Percentiles rank a stretch among this genome's conserved stretches.
Evolutionary conservation across 176 grass and related monocot species (phyloP).

Genomic region (Cenchrus purpureus): DNA sequence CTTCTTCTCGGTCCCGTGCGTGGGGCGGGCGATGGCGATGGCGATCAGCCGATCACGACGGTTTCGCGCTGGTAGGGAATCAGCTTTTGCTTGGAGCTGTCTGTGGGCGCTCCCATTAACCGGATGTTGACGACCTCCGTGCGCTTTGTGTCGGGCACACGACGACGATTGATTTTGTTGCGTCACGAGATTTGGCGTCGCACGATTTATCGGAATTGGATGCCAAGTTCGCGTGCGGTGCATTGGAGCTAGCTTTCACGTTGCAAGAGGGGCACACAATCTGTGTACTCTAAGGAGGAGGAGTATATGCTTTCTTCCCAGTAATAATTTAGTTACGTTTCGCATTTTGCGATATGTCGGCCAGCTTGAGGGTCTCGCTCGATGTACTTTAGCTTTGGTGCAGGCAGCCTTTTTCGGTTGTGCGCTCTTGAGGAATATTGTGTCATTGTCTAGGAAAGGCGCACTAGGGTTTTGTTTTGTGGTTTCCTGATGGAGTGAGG

Average conservation of each 20-base stretch:
- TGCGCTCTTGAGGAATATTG: not conserved
- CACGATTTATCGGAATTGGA: not conserved
- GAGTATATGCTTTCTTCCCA: not conserved
- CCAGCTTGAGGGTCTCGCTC: not conserved
- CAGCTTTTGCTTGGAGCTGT: not conserved
- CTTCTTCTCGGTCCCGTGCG: not conserved
- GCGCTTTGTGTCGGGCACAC: not conserved
- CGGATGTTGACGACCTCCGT: not conserved
- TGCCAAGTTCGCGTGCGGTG: not conserved
- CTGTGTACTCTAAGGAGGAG: not conserved
- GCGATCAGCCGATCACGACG: not conserved
- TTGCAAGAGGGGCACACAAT: not conserved
- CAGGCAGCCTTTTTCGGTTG: not conserved
- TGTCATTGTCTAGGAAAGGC: not conserved
- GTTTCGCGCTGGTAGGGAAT: not conserved
- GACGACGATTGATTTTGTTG: not conserved
- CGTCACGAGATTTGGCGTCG: not conserved
- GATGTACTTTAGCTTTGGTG: not conserved
- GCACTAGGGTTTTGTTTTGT: slow-evolving; percentile 3
- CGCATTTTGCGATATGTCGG: too few species aligned
- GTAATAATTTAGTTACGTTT: not conserved
- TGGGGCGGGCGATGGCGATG: not conserved
- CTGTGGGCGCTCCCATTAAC: not conserved
- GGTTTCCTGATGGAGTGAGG: slow-evolving; percentile 1
- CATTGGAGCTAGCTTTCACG: not conserved